These are phyloP conservation scores for Silene noctiflora DNA, from an alignment of 179 eudicot species.

Conservation along the genomic window DNA sequence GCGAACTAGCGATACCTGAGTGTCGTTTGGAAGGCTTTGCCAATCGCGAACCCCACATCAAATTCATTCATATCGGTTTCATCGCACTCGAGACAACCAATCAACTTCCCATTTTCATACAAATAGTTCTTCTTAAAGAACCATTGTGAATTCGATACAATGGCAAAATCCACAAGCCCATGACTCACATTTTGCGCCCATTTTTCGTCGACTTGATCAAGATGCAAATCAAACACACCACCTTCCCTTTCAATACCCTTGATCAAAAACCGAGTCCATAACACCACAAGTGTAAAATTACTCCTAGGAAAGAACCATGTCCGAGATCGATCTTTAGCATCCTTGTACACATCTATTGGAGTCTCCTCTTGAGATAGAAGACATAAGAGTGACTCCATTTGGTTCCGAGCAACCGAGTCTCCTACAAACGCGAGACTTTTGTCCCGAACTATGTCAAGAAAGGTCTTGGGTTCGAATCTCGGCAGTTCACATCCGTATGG, in stretches of 20 bases:
- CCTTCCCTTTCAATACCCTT: slow-evolving; percentile 31
- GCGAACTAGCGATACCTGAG: slow-evolving; percentile 30
- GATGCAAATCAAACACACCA: slow-evolving; percentile 46
- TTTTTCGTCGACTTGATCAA: slow-evolving; percentile 47
- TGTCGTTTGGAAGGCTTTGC: slow-evolving; percentile 39
- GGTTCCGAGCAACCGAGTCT: slow-evolving; percentile 46
- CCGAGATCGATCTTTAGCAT: slow-evolving; percentile 40
- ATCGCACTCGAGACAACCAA: slow-evolving; percentile 55
- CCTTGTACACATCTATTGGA: slow-evolving; percentile 38
- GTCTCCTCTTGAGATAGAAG: slow-evolving; percentile 31
- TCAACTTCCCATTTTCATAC: slow-evolving; percentile 31
- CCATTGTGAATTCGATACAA: slow-evolving; percentile 65
- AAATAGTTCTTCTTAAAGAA: slow-evolving; percentile 46
- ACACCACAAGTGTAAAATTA: slow-evolving; percentile 36
- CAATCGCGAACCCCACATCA: slow-evolving; percentile 36
- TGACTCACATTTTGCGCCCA: slow-evolving; percentile 45
- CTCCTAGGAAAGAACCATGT: slow-evolving; percentile 42
- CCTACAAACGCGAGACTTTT: slow-evolving; percentile 46
- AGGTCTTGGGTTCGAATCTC: slow-evolving; percentile 30
- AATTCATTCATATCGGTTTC: slow-evolving; percentile 32
- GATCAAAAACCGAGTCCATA: slow-evolving; percentile 44
- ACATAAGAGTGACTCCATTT: slow-evolving; percentile 42
- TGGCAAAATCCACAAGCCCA: slow-evolving; percentile 36
- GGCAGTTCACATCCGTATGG: slow-evolving; percentile 35
- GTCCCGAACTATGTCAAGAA: slow-evolving; percentile 27